Conservation (phyloP, 495 filamentous ascomycete species). For the Ascobolus immersus region DNA sequence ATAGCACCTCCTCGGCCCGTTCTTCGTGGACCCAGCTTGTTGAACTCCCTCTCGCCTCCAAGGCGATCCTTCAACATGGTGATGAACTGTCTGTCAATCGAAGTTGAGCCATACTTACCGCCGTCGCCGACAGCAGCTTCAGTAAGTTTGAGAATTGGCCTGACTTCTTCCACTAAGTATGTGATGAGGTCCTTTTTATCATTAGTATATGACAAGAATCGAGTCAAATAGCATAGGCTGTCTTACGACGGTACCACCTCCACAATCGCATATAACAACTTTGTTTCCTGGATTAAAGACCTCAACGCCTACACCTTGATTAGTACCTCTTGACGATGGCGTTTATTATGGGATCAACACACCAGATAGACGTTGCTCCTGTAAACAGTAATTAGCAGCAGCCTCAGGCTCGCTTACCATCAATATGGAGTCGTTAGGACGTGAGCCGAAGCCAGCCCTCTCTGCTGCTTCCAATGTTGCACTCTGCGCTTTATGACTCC, state of each 20-base stretch:
- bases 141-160: constrained; percentile 8
- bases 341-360: no score
- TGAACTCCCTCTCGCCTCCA: no score
- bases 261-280: constrained; percentile 15
- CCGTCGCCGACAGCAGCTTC: constrained; percentile 12
- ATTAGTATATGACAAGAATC: no score
- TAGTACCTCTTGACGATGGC: no score
- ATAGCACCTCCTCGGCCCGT: no score
- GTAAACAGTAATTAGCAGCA: constrained; percentile 10
- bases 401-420: constrained; percentile 19
- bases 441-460: constrained; percentile 14
- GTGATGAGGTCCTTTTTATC: constrained; percentile 12
- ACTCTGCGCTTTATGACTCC: constrained; percentile 16
- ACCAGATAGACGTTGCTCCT: not conserved
- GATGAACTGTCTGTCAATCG: constrained; percentile 14
- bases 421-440: constrained; percentile 11
- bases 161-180: constrained; percentile 7
- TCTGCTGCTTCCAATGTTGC: constrained; percentile 13
- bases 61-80: constrained; percentile 11
- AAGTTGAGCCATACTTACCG: constrained; percentile 15
- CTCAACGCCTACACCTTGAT: no score
- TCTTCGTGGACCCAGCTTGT: no score
- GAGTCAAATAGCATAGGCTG: not conserved
- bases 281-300: constrained; percentile 7
- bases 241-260: constrained; percentile 15